These are phyloP conservation scores for Aspergillus awamori DNA, from an alignment of 2,329 filamentous ascomycete species.

Conservation along the genomic window DNA sequence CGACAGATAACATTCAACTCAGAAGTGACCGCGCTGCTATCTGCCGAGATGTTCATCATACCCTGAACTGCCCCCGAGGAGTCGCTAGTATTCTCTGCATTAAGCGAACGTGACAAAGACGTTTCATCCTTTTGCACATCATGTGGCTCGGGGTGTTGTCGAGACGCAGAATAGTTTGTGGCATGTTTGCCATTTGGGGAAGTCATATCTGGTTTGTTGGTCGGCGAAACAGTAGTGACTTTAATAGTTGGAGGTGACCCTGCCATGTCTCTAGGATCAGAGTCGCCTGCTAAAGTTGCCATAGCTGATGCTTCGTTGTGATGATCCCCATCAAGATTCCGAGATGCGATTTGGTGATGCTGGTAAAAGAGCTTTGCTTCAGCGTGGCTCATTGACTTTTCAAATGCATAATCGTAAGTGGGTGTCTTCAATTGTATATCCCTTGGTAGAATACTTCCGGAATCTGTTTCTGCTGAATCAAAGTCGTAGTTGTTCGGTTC, in stretches of 20 bases:
- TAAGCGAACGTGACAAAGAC: not conserved
- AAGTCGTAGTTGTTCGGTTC: slow-evolving; percentile 14
- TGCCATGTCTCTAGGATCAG: not conserved
- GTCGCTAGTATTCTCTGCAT: slow-evolving; percentile 47
- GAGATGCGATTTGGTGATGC: slow-evolving; percentile 71
- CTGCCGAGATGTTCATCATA: slow-evolving; percentile 66
- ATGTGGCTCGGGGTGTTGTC: slow-evolving; percentile 1
- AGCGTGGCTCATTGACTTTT: slow-evolving; percentile 90
- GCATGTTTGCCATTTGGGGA: not conserved
- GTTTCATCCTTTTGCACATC: slow-evolving; percentile 4
- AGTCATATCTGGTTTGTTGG: not conserved
- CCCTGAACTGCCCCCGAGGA: slow-evolving; percentile 65
- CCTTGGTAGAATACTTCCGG: slow-evolving; percentile 38
- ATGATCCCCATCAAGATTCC: slow-evolving; percentile 37
- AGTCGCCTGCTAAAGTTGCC: not conserved
- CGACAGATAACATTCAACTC: slow-evolving; percentile 86
- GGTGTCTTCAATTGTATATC: slow-evolving; percentile 68
- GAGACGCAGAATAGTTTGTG: not conserved
- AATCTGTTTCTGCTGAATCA: slow-evolving; percentile 7
- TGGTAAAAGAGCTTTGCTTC: slow-evolving; percentile 98
- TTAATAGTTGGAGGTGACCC: not conserved
- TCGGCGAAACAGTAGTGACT: not conserved
- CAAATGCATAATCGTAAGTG: slow-evolving; percentile 89
- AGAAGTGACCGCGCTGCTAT: slow-evolving; percentile 76
- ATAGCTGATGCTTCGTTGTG: not conserved